Percentiles rank a stretch among this genome's conserved stretches.
These are phyloP conservation scores for Vitis rotundifolia DNA, from an alignment of 164 flowering plant genomes.

Conservation along the genomic window DNA sequence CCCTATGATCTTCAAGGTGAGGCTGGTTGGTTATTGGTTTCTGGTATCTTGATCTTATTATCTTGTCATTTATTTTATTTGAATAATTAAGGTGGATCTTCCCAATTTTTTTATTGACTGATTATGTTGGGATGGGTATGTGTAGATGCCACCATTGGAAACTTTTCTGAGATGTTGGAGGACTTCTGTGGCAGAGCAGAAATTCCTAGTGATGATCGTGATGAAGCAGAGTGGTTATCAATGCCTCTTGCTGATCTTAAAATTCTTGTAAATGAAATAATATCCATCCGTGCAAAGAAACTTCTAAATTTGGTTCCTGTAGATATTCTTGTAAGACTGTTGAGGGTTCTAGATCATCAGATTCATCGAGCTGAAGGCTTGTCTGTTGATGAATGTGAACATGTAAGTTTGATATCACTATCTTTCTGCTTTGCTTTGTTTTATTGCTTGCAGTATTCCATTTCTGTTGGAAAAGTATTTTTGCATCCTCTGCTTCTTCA, in stretches of 20 bases:
- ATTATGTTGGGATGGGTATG: neutral
- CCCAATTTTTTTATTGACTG: neutral
- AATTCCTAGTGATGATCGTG: slow-evolving; percentile 64
- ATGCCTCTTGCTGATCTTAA: slow-evolving; percentile 63
- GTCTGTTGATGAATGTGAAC: slow-evolving; percentile 70
- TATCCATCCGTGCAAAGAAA: slow-evolving; percentile 65
- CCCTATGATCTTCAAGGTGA: slow-evolving; percentile 71
- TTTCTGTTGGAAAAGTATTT: no score
- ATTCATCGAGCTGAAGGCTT: slow-evolving; percentile 88
- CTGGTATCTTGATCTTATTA: neutral
- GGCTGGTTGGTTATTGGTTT: neutral
- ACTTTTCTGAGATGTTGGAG: slow-evolving; percentile 71
- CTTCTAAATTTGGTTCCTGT: slow-evolving; percentile 80
- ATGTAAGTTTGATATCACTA: slow-evolving; percentile 48
- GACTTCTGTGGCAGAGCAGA: slow-evolving; percentile 77
- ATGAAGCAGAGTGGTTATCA: slow-evolving; percentile 68
- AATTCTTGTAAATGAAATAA: slow-evolving; percentile 67
- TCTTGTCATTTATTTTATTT: neutral
- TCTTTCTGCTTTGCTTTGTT: neutral
- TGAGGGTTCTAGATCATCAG: slow-evolving; percentile 80
- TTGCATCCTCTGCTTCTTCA: neutral
- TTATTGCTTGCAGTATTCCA: neutral
- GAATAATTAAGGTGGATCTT: neutral
- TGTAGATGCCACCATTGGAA: slow-evolving; percentile 56
- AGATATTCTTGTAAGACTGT: slow-evolving; percentile 63